Evolutionary conservation across 2,329 filamentous ascomycete species (phyloP), one percentile per base, ranked within the genome.

Genomic region (Coniochaeta pulveracea): DNA sequence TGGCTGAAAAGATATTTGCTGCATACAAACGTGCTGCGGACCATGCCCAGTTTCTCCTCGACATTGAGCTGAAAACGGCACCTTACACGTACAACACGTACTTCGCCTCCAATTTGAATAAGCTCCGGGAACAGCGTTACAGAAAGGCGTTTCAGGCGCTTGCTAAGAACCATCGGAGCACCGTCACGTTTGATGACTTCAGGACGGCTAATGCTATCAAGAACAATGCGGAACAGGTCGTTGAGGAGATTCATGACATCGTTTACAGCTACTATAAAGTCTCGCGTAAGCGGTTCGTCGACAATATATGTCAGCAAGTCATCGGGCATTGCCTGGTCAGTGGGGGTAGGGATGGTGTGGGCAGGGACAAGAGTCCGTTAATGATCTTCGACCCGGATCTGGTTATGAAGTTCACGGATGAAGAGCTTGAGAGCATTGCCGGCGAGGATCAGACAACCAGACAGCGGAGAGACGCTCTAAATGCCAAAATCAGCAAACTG

Each of bases 191-290:
- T 6, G 16, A 10, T 3, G 8, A 19, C 12, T 12, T 29, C 27
- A 11, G 27, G 5, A 29, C n/a, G 4, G 12, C 42, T 5, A 14
- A 24, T 3, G 14, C n/a, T 3, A 35, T 42, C 35, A 47, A 41
- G 31, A 27, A 24, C 11, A 48, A 47, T 29, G 33, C 24, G 2
- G 35, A 46, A 11, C 40, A 45, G 10, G 29, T 38, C 1, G 40
- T 38, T 29, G 56, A 68, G 21, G 63, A 75, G 8, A 65, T 82
- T 4, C 71, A 79, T 35, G 68, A 81, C 37, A 66, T 71, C 2
- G 56, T 83, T 0, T 49, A 60, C 18, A 60, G 66, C 2, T 83
- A 77, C 50, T 82, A 83, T 55, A 63, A 70, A 17, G 66, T 80
- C 2, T 61, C 74, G 0, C 60, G 58, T 9, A 69, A 70, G 44